A percentile compares a stretch with the other conserved stretches of the same genome.
phyloP scores from a whole-genome alignment of 495 filamentous ascomycete genomes.

The Penicillium tannophilum region DNA sequence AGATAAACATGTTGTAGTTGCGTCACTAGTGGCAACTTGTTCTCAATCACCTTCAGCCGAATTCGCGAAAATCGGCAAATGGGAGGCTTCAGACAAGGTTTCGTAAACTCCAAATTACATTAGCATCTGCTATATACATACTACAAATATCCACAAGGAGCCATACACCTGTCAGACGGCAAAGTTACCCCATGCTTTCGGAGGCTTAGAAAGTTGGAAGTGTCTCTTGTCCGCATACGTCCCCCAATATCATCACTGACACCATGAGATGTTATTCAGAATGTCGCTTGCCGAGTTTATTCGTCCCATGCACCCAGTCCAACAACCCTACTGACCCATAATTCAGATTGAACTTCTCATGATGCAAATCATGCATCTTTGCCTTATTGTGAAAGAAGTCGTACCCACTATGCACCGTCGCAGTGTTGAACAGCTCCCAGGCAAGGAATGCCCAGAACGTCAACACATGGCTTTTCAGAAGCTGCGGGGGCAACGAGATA shows the following conservation, averaged over 20 bases:
- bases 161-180: no score
- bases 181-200: no score
- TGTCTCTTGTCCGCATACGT: no score
- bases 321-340: conserved; percentile 39
- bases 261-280: conserved; percentile 14
- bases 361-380: conserved; percentile 56
- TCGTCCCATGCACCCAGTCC: conserved; percentile 41
- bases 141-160: no score
- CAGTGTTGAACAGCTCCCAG: conserved; percentile 51
- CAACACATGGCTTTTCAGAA: conserved; percentile 49
- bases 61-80: neutral
- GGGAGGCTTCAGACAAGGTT: no score
- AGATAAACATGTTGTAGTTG: neutral
- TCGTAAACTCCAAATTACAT: no score
- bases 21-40: no score
- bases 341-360: conserved; percentile 43
- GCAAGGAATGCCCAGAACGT: conserved; percentile 54
- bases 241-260: neutral
- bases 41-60: neutral
- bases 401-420: conserved; percentile 58
- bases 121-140: no score
- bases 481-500: conserved; percentile 51
- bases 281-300: conserved; percentile 29
- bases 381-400: conserved; percentile 48
- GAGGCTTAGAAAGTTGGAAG: no score